Percentiles rank a stretch among this genome's conserved stretches.
Evolutionary conservation across 2,329 filamentous ascomycete species (phyloP).

Genomic region (Hypoxylon sp.): DNA sequence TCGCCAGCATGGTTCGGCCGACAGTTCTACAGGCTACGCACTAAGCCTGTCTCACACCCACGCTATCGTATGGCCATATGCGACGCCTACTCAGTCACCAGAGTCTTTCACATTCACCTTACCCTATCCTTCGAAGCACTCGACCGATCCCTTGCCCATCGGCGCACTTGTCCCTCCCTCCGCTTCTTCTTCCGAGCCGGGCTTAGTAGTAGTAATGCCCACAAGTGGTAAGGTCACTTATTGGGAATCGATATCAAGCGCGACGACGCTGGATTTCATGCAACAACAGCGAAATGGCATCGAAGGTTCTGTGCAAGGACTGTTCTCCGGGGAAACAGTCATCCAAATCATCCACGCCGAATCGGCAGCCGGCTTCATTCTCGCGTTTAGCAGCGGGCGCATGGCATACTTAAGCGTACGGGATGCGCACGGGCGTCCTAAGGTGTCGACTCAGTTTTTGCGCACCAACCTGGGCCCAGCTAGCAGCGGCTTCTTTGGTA

Average conservation of each 20-base stretch:
- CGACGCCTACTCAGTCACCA: slow-evolving; percentile 70
- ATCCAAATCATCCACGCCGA: slow-evolving; percentile 84
- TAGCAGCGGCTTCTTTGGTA: slow-evolving; percentile 77
- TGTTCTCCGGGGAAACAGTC: slow-evolving; percentile 81
- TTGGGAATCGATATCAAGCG: slow-evolving; percentile 94
- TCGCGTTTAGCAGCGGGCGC: slow-evolving; percentile 85
- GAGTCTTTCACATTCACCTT: slow-evolving; percentile 84
- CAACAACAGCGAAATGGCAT: slow-evolving; percentile 83
- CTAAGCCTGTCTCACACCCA: slow-evolving; percentile 82
- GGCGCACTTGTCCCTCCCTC: slow-evolving; percentile 84
- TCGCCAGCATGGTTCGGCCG: slow-evolving; percentile 71
- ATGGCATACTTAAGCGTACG: slow-evolving; percentile 86
- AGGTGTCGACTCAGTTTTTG: slow-evolving; percentile 80
- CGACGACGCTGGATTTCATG: slow-evolving; percentile 83
- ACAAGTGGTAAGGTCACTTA: slow-evolving; percentile 86
- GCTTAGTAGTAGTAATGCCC: slow-evolving; percentile 86
- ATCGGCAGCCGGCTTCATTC: slow-evolving; percentile 81
- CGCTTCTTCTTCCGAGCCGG: slow-evolving; percentile 80
- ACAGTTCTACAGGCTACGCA: slow-evolving; percentile 74
- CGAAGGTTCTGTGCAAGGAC: slow-evolving; percentile 75
- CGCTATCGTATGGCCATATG: slow-evolving; percentile 92
- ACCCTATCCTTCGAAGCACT: slow-evolving; percentile 73
- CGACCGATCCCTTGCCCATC: slow-evolving; percentile 77
- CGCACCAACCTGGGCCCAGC: slow-evolving; percentile 66
- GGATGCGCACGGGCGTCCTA: slow-evolving; percentile 85